Base-by-base conservation (phyloP, 305 asterid genomes). In the Solanum chacoense region DNA sequence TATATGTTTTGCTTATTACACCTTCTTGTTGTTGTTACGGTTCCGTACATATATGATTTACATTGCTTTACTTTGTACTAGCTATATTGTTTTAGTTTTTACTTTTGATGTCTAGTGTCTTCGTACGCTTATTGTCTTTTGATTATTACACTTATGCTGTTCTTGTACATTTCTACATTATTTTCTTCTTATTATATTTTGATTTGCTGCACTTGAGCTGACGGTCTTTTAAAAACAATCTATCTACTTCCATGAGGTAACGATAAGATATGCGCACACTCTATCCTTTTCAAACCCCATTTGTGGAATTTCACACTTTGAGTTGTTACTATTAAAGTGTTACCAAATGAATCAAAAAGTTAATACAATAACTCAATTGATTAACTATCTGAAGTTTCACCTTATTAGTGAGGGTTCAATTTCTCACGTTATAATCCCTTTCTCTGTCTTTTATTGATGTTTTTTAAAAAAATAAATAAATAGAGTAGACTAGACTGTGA, bases 161-260 rank as follows among this genome's bases (percentile, higher is more conserved):
- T 59, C 1, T 20, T 59, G 24, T 59, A 20, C 26, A 4, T 59
- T 59, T 20, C 1, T 20, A 59, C 1, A 59, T 59, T 20, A 0
- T 59, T 59, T 59, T 7, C 2, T 3, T 18, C 67, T 55, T 7
- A 1, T 18, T 0, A 18, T 18, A 7, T 0, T 59, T 59, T 20
- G 11, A 59, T 59, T 2, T 0, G 11, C 0, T 59, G 26, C 11
- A 20, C 11, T 20, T 20, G 26, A 59, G 26, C 0, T 2, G 5
- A 20, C 0, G 0, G 4, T 59, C 0, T 20, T 20, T 59, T 3
- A 20, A 2, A 59, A 59, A 20, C 2, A 59, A 0, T 2, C 11
- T 3, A 18, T 1, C 11, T 59, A 20, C 26, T 5, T 20, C 11
- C 26, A 59, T 5, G 11, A 59, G 26, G 5, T 59, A 8, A 0